These are phyloP conservation scores for Gossypium trilobum DNA, from an alignment of 441 rosid species.

Conservation along the genomic window DNA sequence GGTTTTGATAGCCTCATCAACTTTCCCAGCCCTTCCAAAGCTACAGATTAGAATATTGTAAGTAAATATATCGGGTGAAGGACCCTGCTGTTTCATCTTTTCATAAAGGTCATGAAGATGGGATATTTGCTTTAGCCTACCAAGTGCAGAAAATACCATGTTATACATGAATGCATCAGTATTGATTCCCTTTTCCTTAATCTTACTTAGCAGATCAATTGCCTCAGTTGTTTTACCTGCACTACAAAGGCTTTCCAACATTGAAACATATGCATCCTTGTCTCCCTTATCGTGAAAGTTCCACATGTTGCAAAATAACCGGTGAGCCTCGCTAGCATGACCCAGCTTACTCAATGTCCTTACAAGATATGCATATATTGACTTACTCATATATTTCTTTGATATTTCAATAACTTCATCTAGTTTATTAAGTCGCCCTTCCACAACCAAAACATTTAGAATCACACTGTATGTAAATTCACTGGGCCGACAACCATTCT, in stretches of 20 bases:
- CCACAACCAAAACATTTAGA: conserved; percentile 55
- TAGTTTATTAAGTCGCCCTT: conserved; percentile 63
- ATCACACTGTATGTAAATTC: conserved; percentile 66
- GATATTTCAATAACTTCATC: conserved; percentile 65
- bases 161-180: conserved; percentile 71
- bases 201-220: conserved; percentile 55
- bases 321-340: conserved; percentile 74
- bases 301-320: conserved; percentile 91
- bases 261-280: conserved; percentile 54
- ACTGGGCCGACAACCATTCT: conserved; percentile 53
- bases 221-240: conserved; percentile 80
- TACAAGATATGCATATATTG: conserved; percentile 65
- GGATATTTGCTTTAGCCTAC: conserved; percentile 59
- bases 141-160: conserved; percentile 57
- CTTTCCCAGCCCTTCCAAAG: conserved; percentile 66
- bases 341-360: conserved; percentile 64
- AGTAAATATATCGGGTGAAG: conserved; percentile 61
- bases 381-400: conserved; percentile 36
- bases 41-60: conserved; percentile 78
- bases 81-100: conserved; percentile 69
- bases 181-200: conserved; percentile 63
- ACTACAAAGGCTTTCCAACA: conserved; percentile 67
- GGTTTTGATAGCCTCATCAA: conserved; percentile 49
- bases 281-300: conserved; percentile 70
- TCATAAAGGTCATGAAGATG: conserved; percentile 64